Conservation (phyloP, 1,139 yeast species). For the Candida labiduridarum region DNA sequence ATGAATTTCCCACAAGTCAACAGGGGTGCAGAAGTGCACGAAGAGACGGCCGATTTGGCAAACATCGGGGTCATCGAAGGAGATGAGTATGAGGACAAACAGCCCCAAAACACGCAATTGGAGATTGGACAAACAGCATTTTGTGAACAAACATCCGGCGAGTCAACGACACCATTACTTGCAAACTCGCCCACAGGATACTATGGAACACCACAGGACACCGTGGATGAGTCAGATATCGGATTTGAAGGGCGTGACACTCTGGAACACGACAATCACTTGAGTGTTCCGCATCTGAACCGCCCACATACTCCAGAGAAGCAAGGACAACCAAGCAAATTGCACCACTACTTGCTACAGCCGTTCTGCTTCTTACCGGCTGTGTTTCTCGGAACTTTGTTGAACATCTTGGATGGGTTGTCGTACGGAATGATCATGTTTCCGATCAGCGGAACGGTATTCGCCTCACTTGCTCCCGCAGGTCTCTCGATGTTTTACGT, state of each 20-base stretch:
- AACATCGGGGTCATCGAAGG: constrained; percentile 55
- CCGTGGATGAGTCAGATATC: constrained; percentile 7
- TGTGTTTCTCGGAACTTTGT: constrained; percentile 78
- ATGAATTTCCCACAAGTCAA: constrained; percentile 42
- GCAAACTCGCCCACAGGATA: constrained; percentile 3
- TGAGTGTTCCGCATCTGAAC: too few relatives aligned
- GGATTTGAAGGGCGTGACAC: too few relatives aligned
- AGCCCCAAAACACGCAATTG: neutral
- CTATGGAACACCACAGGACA: neutral
- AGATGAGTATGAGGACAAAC: constrained; percentile 10
- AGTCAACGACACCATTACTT: constrained; percentile 10
- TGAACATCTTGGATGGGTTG: constrained; percentile 88
- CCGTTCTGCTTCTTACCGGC: constrained; percentile 67
- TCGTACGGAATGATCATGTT: constrained; percentile 98
- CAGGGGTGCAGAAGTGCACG: constrained; percentile 56
- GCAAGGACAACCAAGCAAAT: constrained; percentile 13
- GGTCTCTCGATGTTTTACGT: constrained; percentile 94
- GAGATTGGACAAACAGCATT: neutral
- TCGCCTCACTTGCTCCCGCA: constrained; percentile 77
- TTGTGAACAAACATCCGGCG: constrained; percentile 12
- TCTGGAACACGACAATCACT: too few relatives aligned
- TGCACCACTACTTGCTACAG: constrained; percentile 25
- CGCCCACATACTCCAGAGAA: constrained; percentile 5
- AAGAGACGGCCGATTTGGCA: constrained; percentile 66
- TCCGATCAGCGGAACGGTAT: constrained; percentile 81